Base-by-base conservation (phyloP, 2,329 filamentous ascomycete species). In the Pestalotiopsis sp. region DNA sequence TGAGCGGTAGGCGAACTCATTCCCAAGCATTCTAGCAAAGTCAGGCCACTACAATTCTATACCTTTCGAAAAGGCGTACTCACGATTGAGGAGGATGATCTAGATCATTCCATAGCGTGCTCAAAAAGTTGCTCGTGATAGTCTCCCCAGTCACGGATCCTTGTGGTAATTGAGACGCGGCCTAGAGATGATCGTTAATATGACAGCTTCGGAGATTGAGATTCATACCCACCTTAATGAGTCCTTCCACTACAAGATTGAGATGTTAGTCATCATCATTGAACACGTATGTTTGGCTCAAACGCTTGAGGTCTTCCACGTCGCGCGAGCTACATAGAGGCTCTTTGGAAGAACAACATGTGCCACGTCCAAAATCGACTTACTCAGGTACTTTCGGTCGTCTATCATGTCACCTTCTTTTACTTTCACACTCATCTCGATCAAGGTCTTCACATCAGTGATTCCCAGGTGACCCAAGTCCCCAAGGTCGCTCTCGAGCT, bases 61-160 rank as follows among this genome's bases (percentile, higher is more conserved):
- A 20, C 12, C 20, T 3, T 61, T 39, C 12, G 14, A 39, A 23
- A 7, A 9, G 7, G 20, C 7, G 7, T 5, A 39, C 59, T 61
- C 38, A 57, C 23, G 58, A 67, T 3, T 59, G 52, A 4, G 68
- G 63, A 6, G 66, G 68, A 20, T 68, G 68, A 9, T 69, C 61
- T 13, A 69, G 66, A 31, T 49, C 60, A 64, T 55, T 52, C 68
- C 68, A 69, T 5, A 69, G 64, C 6, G 63, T 64, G n/a, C 49
- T 49, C 39, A 66, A 41, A 36, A 69, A 69, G n/a, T 59, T 45
- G 23, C 64, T 64, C n/a, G 62, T 66, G 20, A 69, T 39, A 5
- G 45, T 39, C 5, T 67, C 25, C 5, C 57, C 25, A 14, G 41
- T 45, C 23, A 27, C 36, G 2, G 65, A 67, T 20, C 20, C 31